phyloP scores from a whole-genome alignment of 2,329 filamentous ascomycete species.

The Diaporthe sp. region DNA sequence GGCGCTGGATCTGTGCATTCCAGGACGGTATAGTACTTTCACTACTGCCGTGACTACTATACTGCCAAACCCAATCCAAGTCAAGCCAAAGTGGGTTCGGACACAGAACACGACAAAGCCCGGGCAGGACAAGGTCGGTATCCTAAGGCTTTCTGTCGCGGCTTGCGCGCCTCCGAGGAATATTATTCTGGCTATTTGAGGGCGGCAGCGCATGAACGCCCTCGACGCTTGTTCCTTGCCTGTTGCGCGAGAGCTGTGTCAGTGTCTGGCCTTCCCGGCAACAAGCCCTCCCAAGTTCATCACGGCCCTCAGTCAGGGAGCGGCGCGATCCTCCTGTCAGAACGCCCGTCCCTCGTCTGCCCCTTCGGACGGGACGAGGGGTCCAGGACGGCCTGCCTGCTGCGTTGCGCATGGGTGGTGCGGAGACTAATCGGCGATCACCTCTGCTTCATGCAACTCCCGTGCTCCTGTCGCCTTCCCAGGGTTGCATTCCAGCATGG shows the following conservation, averaged over 20 bases:
- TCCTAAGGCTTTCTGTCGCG: background rate
- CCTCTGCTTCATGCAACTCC: constrained; percentile 30
- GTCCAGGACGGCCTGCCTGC: background rate
- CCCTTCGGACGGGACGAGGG: constrained; percentile 15
- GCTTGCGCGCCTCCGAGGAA: constrained; percentile 34
- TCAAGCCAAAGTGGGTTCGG: background rate
- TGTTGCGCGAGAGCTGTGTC: background rate
- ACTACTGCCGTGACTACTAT: background rate
- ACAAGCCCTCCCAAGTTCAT: background rate
- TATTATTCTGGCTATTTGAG: background rate
- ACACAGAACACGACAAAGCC: background rate
- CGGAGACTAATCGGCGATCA: constrained; percentile 32
- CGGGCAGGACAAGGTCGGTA: background rate
- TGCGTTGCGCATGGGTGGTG: constrained; percentile 18
- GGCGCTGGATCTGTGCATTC: constrained; percentile 25
- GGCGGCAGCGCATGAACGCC: constrained; percentile 21
- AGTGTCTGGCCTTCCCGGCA: background rate
- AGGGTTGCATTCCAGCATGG: constrained; percentile 34
- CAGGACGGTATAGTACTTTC: constrained; percentile 1
- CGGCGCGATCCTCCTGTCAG: constrained; percentile 31
- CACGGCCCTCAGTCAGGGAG: constrained; percentile 10
- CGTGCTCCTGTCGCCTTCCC: constrained; percentile 24
- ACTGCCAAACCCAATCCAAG: background rate
- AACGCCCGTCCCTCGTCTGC: constrained; percentile 15
- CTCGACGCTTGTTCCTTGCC: constrained; percentile 1